Base-by-base conservation (phyloP, 441 rosid genomes). In the Eruca vesicaria region DNA sequence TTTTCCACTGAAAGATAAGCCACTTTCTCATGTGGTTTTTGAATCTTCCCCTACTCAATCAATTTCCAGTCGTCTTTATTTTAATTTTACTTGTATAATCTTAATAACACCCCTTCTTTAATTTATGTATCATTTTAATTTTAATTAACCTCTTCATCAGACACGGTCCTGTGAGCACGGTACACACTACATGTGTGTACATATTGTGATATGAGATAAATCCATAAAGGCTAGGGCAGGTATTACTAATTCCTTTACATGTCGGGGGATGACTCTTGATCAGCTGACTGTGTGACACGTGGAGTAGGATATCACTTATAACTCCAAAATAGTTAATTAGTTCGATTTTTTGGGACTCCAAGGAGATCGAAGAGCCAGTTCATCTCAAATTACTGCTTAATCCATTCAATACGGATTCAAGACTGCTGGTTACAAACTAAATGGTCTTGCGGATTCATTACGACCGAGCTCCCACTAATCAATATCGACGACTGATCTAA, bases 111-210 rank as follows among this genome's bases (percentile, higher is more conserved):
- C 4, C 1, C 29, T 63, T 56, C 26, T 18, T 45, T 21, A 59
- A 33, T 53, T 12, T 32, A 33, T 16, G 18, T 20, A 48, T 11
- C 29, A n/a, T 18, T 26, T 23, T 3, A n/a, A 1, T 23, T 23
- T 50, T 50, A 18, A 50, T 29, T 32, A 45, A 52, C 14, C 35
- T 23, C 68, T 65, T 66, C 52, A 64, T 63, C 77, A 69, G 81
- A 80, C 74, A 87, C 72, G 91, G 83, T 86, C 90, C 89, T 80
- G 48, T 64, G 63, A 52, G 62, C 69, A 41, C 58, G 58, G 38
- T 68, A 61, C 69, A 20, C 23, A 61, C 36, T 62, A 6, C 10
- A 60, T 26, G 7, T 26, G 43, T 68, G 4, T 23, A 50, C 31
- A 60, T 73, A 61, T 35, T 45, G 26, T 74, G 60, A 23, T 53